Conservation (phyloP, 768 basidiomycete genomes). For the Tricholoma flavovirens region DNA sequence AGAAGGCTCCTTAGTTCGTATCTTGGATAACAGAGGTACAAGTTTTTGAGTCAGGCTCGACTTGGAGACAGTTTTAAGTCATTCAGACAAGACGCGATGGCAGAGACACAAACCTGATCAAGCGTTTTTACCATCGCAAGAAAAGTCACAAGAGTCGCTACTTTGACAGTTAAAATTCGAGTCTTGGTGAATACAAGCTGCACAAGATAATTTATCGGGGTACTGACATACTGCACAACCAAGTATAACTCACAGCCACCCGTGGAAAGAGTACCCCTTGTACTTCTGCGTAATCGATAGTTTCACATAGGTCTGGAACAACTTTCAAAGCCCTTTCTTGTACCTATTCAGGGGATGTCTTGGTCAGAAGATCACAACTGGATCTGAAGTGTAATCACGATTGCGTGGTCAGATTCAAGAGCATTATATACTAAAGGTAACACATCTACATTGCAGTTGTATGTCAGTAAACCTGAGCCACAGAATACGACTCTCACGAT, state of each 20-base stretch:
- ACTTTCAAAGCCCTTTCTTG: conserved; percentile 84
- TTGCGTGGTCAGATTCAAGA: conserved; percentile 88
- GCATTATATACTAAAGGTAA: conserved; percentile 94
- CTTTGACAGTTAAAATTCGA: conserved; percentile 83
- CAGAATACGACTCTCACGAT: conserved; percentile 57
- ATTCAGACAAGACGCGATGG: neutral
- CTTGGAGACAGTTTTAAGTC: conserved; percentile 28
- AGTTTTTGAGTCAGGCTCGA: conserved; percentile 90
- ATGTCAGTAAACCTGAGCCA: neutral
- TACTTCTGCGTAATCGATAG: conserved; percentile 92
- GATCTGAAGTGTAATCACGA: conserved; percentile 40
- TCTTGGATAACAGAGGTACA: conserved; percentile 89
- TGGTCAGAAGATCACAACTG: neutral
- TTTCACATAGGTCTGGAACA: conserved; percentile 87
- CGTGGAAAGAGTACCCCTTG: conserved; percentile 86
- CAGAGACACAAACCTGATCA: conserved; percentile 58
- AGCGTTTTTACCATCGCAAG: conserved; percentile 83
- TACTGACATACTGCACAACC: neutral
- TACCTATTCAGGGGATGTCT: conserved; percentile 44
- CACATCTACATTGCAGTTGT: conserved; percentile 61
- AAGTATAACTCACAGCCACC: conserved; percentile 63
- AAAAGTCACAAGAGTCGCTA: conserved; percentile 81
- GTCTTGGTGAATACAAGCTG: conserved; percentile 94
- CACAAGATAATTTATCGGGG: conserved; percentile 3
- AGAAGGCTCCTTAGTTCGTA: conserved; percentile 92